A percentile compares a stretch with the other conserved stretches of the same genome.
phyloP scores from a whole-genome alignment of 2,329 filamentous ascomycete genomes.

The Xylariaceae sp. region DNA sequence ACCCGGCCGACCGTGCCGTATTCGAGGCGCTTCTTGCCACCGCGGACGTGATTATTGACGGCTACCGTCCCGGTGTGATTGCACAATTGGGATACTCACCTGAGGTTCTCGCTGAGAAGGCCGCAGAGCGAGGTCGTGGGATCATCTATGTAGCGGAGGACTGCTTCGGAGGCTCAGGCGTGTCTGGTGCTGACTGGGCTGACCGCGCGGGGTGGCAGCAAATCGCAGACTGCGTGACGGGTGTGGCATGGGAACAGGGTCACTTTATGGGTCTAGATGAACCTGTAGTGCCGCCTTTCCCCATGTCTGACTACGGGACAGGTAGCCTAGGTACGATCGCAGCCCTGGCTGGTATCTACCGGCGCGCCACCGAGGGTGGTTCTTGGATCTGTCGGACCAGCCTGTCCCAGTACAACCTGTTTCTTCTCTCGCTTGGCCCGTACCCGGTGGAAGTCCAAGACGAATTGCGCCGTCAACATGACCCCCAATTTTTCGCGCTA shows the following conservation, averaged over 20 bases:
- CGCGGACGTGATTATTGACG: constrained; percentile 64
- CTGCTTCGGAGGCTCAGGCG: constrained; percentile 61
- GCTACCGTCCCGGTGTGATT: constrained; percentile 64
- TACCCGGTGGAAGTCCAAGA: constrained; percentile 47
- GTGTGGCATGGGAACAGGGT: constrained; percentile 37
- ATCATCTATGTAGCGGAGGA: constrained; percentile 67
- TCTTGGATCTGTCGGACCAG: constrained; percentile 36
- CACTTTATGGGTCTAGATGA: constrained; percentile 44
- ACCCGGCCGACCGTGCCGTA: constrained; percentile 43
- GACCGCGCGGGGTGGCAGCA: constrained; percentile 61
- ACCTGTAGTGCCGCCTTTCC: constrained; percentile 62
- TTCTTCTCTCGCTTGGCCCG: constrained; percentile 39
- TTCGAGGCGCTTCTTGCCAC: constrained; percentile 59
- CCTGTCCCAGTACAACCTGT: constrained; percentile 37
- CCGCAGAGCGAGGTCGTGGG: constrained; percentile 53
- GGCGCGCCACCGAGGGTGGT: constrained; percentile 33
- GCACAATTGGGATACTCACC: constrained; percentile 61
- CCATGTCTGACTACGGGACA: constrained; percentile 50
- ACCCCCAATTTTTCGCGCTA: constrained; percentile 50
- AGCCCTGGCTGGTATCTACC: constrained; percentile 34
- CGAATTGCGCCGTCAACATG: constrained; percentile 44
- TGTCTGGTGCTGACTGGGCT: constrained; percentile 51
- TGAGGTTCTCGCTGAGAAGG: constrained; percentile 48
- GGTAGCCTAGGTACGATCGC: constrained; percentile 34
- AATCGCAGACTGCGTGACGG: constrained; percentile 38